These are phyloP conservation scores for Candida berthetii DNA, from an alignment of 805 yeast genomes.

Conservation along the genomic window DNA sequence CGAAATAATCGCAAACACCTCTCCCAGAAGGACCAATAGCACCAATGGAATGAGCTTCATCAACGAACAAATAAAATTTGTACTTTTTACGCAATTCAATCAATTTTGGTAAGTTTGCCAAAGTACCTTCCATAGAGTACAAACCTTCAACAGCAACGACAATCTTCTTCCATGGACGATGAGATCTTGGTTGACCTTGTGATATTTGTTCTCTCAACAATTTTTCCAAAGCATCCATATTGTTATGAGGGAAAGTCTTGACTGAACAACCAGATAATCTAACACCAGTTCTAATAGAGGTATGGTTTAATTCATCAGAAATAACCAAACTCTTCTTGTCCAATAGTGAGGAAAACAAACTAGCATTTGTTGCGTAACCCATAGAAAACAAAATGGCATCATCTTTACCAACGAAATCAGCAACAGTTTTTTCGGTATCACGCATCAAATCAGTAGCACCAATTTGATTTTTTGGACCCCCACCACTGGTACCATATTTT, in stretches of 20 bases:
- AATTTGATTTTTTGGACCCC: conserved; percentile 67
- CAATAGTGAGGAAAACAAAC: conserved; percentile 73
- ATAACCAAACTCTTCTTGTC: conserved; percentile 87
- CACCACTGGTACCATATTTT: conserved; percentile 70
- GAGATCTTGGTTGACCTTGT: conserved; percentile 91
- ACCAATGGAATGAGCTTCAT: conserved; percentile 98
- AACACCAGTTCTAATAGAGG: conserved; percentile 92
- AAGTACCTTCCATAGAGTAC: conserved; percentile 89
- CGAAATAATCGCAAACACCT: conserved; percentile 93
- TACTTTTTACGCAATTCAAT: conserved; percentile 75
- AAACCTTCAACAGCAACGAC: conserved; percentile 87
- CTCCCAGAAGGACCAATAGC: conserved; percentile 95
- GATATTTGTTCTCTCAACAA: conserved; percentile 78
- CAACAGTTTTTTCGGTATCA: conserved; percentile 70
- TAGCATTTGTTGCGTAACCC: conserved; percentile 96
- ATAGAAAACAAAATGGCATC: conserved; percentile 81
- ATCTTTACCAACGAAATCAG: conserved; percentile 86
- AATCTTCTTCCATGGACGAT: conserved; percentile 93
- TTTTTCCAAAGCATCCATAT: conserved; percentile 73
- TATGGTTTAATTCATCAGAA: conserved; percentile 92
- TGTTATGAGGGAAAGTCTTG: conserved; percentile 87
- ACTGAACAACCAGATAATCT: conserved; percentile 91
- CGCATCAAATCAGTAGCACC: conserved; percentile 76
- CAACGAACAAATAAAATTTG: conserved; percentile 85
- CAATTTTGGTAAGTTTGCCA: conserved; percentile 73